Conservation (phyloP, 1,284 basidiomycete genomes). For the Puccinia triticina region DNA sequence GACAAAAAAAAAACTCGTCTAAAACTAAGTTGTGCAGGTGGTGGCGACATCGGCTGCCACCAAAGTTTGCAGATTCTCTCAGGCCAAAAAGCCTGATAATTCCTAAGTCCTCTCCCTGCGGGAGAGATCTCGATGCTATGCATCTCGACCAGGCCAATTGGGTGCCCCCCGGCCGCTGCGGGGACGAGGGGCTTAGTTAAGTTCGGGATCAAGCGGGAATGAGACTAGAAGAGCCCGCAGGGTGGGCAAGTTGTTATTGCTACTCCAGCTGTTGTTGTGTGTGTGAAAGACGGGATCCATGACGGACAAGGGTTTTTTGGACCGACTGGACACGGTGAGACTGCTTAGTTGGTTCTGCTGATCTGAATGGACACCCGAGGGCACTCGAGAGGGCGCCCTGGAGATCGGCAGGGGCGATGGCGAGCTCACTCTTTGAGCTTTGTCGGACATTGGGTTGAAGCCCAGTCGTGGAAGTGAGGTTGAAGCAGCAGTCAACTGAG, state of each 20-base stretch:
- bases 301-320: slow-evolving; percentile 47
- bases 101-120: too few relatives aligned
- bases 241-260: background rate
- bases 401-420: background rate
- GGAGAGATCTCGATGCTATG: too few relatives aligned
- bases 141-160: too few relatives aligned
- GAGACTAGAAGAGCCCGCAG: background rate
- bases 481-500: background rate
- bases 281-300: slow-evolving; percentile 50
- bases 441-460: background rate
- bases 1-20: too few relatives aligned
- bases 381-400: background rate
- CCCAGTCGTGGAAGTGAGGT: slow-evolving; percentile 5
- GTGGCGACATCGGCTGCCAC: too few relatives aligned
- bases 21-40: too few relatives aligned
- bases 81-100: too few relatives aligned
- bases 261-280: slow-evolving; percentile 5
- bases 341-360: slow-evolving; percentile 29
- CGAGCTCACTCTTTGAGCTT: background rate
- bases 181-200: too few relatives aligned
- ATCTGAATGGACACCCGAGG: slow-evolving; percentile 18
- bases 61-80: too few relatives aligned
- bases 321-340: slow-evolving; percentile 27
- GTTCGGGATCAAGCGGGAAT: background rate
- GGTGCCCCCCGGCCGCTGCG: too few relatives aligned